Conservation (phyloP, 257 asterid genomes). For the Verbena officinalis region DNA sequence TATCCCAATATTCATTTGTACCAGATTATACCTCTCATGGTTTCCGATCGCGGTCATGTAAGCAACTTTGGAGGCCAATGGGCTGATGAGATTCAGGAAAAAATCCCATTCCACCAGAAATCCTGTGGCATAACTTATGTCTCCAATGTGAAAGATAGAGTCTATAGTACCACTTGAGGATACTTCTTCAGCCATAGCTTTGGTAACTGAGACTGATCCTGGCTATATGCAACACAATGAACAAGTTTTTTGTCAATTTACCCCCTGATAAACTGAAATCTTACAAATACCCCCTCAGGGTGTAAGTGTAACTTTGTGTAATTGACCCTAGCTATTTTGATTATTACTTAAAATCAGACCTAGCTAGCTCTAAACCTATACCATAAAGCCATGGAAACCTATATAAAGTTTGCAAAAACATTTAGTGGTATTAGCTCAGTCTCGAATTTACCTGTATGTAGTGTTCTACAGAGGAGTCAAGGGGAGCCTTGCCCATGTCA, state of each 20-base stretch:
- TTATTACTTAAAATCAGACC: too few species aligned
- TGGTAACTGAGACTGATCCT: slow-evolving; percentile 65
- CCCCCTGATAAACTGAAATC: too few species aligned
- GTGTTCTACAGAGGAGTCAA: slow-evolving; percentile 74
- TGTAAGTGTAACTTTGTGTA: too few species aligned
- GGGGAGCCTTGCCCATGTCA: slow-evolving; percentile 95
- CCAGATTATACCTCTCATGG: slow-evolving; percentile 61
- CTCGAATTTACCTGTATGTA: slow-evolving; percentile 89
- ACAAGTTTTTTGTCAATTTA: not conserved
- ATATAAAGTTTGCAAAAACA: too few species aligned
- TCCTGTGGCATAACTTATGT: slow-evolving; percentile 92
- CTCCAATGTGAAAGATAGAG: slow-evolving; percentile 87
- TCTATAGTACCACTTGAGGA: slow-evolving; percentile 53
- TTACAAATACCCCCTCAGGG: too few species aligned
- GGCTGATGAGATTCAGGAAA: slow-evolving; percentile 70
- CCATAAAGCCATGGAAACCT: too few species aligned
- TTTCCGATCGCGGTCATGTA: slow-evolving; percentile 97
- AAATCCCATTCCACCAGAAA: slow-evolving; percentile 91
- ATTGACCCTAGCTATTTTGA: too few species aligned
- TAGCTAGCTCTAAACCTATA: too few species aligned
- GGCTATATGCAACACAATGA: slow-evolving; percentile 45
- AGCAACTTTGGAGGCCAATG: slow-evolving; percentile 66
- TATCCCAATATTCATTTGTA: not conserved
- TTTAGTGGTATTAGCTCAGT: too few species aligned
- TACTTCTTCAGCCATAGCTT: slow-evolving; percentile 60